Conservation (phyloP, 176 grass and related monocot species). For the Thinopyrum elongatum region DNA sequence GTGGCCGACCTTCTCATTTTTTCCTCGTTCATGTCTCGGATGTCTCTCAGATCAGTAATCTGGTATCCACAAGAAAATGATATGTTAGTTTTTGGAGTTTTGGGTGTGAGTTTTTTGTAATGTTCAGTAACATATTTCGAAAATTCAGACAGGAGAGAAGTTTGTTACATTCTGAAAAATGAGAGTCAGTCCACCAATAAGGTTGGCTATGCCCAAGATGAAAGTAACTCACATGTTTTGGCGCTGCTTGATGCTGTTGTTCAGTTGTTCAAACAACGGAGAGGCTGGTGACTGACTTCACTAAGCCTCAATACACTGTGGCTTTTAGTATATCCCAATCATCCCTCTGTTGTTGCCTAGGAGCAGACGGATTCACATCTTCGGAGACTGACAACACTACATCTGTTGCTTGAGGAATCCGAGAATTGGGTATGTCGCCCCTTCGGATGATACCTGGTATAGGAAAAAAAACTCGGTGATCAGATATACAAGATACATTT, state of each 20-base stretch:
- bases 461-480: too few species aligned
- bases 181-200: slow-evolving; percentile 67
- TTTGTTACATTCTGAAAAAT: slow-evolving; percentile 70
- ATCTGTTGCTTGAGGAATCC: too few species aligned
- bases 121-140: neutral
- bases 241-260: slow-evolving; percentile 55
- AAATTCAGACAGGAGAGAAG: neutral
- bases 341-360: too few species aligned
- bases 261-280: too few species aligned
- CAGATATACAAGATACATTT: too few species aligned
- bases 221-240: slow-evolving; percentile 66
- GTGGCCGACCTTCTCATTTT: slow-evolving; percentile 33
- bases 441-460: too few species aligned
- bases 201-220: slow-evolving; percentile 64
- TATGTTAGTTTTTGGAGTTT: neutral
- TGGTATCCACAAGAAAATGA: slow-evolving; percentile 15
- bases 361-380: too few species aligned
- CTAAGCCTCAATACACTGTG: too few species aligned
- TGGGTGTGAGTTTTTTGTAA: neutral
- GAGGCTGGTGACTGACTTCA: too few species aligned
- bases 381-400: too few species aligned
- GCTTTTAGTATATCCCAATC: too few species aligned
- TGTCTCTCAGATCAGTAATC: slow-evolving; percentile 57
- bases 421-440: too few species aligned
- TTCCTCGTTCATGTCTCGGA: slow-evolving; percentile 42